phyloP scores from a whole-genome alignment of 371 early-diverging fungal genomes.

The Rhizomucor miehei region DNA sequence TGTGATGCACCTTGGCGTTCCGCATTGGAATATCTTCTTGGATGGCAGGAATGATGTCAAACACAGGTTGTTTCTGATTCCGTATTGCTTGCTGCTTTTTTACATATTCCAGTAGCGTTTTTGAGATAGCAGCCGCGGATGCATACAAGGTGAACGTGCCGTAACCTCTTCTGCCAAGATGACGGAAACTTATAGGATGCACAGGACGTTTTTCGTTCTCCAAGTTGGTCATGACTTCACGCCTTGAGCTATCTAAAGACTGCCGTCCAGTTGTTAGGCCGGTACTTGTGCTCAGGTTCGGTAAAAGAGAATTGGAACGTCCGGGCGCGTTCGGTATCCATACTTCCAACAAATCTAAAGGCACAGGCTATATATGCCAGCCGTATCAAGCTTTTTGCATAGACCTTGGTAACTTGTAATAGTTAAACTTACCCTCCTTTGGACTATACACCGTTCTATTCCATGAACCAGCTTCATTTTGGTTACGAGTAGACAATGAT shows the following conservation, averaged over 20 bases:
- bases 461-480: conserved; percentile 30
- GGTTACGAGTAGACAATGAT: conserved; percentile 38
- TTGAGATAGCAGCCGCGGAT: conserved; percentile 67
- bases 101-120: conserved; percentile 83
- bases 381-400: no score
- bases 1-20: conserved; percentile 29
- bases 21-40: conserved; percentile 15
- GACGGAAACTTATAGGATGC: conserved; percentile 71
- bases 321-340: conserved; percentile 10
- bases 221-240: neutral
- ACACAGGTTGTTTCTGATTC: conserved; percentile 49
- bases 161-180: conserved; percentile 67
- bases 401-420: no score
- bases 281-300: conserved; percentile 29
- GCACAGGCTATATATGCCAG: conserved; percentile 81
- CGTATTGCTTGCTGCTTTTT: conserved; percentile 63
- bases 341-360: conserved; percentile 61
- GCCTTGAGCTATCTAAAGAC: neutral
- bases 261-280: neutral
- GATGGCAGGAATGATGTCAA: conserved; percentile 53
- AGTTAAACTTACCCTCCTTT: conserved; percentile 28
- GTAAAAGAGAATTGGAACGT: conserved; percentile 41
- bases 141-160: conserved; percentile 70
- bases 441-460: conserved; percentile 32
- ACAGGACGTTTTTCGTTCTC: conserved; percentile 25